These are phyloP conservation scores for Aspergillus ostianus DNA, from an alignment of 495 filamentous ascomycete species.

Conservation along the genomic window DNA sequence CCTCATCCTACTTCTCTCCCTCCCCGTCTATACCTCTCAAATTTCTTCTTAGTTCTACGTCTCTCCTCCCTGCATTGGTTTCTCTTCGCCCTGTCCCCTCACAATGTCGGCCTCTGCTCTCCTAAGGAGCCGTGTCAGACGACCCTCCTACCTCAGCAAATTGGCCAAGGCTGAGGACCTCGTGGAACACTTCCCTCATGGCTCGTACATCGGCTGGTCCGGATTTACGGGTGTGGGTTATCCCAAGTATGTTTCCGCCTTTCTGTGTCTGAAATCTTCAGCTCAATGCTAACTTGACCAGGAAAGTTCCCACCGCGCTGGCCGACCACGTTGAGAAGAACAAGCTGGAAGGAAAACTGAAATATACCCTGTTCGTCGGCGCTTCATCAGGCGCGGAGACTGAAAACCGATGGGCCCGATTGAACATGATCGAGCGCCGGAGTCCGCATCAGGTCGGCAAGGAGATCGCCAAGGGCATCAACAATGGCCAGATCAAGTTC, in stretches of 20 bases:
- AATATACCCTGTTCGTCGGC: conserved; percentile 85
- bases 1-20: conserved; percentile 4
- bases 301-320: conserved; percentile 79
- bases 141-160: conserved; percentile 77
- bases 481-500: conserved; percentile 84
- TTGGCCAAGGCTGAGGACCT: conserved; percentile 77
- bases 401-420: conserved; percentile 81
- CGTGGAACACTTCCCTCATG: conserved; percentile 76
- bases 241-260: conserved; percentile 64
- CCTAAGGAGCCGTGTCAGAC: conserved; percentile 69
- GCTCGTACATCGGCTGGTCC: conserved; percentile 82
- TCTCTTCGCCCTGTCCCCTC: conserved; percentile 8
- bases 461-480: conserved; percentile 87
- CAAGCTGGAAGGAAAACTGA: conserved; percentile 75
- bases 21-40: conserved; percentile 14
- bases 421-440: conserved; percentile 88
- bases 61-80: conserved; percentile 3
- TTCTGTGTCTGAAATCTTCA: not conserved
- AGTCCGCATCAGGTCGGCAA: conserved; percentile 90
- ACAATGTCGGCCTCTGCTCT: conserved; percentile 64
- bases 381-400: conserved; percentile 88
- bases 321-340: conserved; percentile 92
- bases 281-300: conserved; percentile 29
- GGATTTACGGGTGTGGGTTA: conserved; percentile 92
- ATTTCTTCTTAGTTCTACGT: conserved; percentile 18